phyloP scores from a whole-genome alignment of 2,329 filamentous ascomycete species.

The Penicillium sp. region DNA sequence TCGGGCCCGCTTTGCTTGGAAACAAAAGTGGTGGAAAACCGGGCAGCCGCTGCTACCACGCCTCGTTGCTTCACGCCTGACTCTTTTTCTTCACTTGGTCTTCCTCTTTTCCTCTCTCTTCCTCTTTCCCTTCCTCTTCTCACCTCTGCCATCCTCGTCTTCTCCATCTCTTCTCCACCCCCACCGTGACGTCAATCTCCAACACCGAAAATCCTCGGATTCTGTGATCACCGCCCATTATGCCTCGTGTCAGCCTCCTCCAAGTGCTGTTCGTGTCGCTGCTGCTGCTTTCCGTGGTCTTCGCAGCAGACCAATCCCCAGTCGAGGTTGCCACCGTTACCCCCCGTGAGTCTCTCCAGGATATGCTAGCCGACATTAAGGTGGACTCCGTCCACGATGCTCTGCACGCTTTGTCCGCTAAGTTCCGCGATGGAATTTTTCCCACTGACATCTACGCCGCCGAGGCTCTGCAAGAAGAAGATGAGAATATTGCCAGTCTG shows the following conservation, averaged over 20 bases:
- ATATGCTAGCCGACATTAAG: constrained; percentile 57
- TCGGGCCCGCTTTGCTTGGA: too few species aligned
- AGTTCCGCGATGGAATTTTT: constrained; percentile 67
- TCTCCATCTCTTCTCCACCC: background rate
- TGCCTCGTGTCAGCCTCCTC: constrained; percentile 23
- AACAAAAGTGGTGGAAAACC: too few species aligned
- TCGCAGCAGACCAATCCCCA: constrained; percentile 21
- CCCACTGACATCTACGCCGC: constrained; percentile 62
- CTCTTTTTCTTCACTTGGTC: constrained; percentile 2
- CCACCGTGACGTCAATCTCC: background rate
- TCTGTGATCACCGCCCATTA: constrained; percentile 5
- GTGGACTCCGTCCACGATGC: constrained; percentile 63
- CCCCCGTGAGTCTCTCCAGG: constrained; percentile 46
- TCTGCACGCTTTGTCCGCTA: constrained; percentile 61
- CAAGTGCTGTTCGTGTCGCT: constrained; percentile 28
- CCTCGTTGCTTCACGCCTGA: too few species aligned
- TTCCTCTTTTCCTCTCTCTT: constrained; percentile 2
- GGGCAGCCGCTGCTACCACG: too few species aligned
- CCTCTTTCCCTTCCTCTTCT: background rate
- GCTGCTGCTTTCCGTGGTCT: constrained; percentile 26
- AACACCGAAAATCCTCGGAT: constrained; percentile 1
- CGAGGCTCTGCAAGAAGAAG: constrained; percentile 59
- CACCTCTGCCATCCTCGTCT: too few species aligned
- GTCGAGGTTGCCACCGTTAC: constrained; percentile 14
- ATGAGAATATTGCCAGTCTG: constrained; percentile 61